These are phyloP conservation scores for Cladosporium halotolerans DNA, from an alignment of 2,329 filamentous ascomycete species.

Conservation along the genomic window DNA sequence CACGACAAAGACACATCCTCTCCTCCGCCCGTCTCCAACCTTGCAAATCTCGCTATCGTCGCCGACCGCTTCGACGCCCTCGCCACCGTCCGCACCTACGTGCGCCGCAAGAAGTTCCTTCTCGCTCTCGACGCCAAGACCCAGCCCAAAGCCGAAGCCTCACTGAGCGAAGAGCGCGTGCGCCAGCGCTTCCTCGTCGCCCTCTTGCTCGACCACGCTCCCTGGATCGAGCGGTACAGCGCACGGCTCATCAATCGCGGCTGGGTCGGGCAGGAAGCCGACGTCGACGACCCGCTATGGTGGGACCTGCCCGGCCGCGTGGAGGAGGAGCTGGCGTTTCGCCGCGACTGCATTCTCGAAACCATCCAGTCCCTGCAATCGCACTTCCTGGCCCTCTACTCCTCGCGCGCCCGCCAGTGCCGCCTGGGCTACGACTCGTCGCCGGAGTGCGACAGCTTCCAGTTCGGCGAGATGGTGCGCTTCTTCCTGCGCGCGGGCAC, in stretches of 20 bases:
- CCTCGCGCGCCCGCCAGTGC: conserved; percentile 62
- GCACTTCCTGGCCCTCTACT: conserved; percentile 63
- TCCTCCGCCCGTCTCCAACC: conserved; percentile 50
- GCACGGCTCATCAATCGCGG: conserved; percentile 61
- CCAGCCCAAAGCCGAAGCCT: conserved; percentile 33
- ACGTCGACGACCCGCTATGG: conserved; percentile 51
- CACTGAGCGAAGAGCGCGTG: conserved; percentile 55
- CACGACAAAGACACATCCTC: conserved; percentile 49
- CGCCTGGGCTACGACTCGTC: conserved; percentile 69
- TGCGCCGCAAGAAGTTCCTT: conserved; percentile 42
- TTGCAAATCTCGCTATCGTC: conserved; percentile 62
- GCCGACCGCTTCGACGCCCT: conserved; percentile 69
- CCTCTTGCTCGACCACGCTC: conserved; percentile 57
- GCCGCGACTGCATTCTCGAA: conserved; percentile 61
- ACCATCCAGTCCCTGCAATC: conserved; percentile 63
- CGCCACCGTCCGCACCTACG: conserved; percentile 47
- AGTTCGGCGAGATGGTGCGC: conserved; percentile 69
- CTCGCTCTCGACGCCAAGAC: conserved; percentile 38
- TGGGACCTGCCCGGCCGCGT: conserved; percentile 65
- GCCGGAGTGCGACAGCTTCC: conserved; percentile 67
- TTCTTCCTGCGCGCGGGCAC: conserved; percentile 61
- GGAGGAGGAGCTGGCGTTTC: conserved; percentile 63
- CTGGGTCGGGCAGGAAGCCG: conserved; percentile 49
- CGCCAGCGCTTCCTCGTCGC: conserved; percentile 65
- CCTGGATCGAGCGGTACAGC: conserved; percentile 56